phyloP scores from a whole-genome alignment of 148 eudicot genomes.

The Diospyros lotus region DNA sequence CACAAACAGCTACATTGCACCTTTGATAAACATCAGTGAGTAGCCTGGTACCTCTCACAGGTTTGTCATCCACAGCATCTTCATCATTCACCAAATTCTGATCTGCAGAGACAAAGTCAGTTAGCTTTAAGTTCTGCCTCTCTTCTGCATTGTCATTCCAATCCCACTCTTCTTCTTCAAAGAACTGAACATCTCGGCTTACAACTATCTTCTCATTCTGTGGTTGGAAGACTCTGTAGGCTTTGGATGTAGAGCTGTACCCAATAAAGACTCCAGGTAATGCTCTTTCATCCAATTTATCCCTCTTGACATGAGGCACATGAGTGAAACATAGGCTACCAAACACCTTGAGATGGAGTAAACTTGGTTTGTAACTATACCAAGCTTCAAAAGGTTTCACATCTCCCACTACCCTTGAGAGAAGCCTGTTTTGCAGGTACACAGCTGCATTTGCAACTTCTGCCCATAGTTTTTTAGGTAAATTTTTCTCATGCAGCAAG shows the following conservation, averaged over 20 bases:
- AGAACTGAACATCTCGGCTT: conserved; percentile 2
- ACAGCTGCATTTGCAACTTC: conserved; percentile 13
- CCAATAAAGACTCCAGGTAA: conserved; percentile 13
- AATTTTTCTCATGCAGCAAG: neutral
- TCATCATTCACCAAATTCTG: neutral
- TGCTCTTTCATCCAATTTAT: conserved; percentile 14
- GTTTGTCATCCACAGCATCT: neutral
- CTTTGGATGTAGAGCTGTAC: conserved; percentile 11
- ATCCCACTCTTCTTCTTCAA: conserved; percentile 17
- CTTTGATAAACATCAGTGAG: conserved; percentile 1
- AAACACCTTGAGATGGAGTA: no score
- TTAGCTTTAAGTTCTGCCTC: neutral
- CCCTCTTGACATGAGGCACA: neutral
- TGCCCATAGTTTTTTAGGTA: conserved; percentile 22
- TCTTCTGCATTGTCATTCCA: neutral
- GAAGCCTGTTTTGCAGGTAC: neutral
- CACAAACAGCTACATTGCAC: neutral
- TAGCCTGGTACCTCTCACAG: neutral
- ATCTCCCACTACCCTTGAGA: no score
- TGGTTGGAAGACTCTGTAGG: conserved; percentile 3
- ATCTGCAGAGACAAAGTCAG: neutral
- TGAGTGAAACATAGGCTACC: no score
- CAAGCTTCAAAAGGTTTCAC: no score
- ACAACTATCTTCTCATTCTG: no score
- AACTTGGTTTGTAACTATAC: no score